Percentiles rank a stretch among this genome's conserved stretches.
These are phyloP conservation scores for Paramecium sonneborni DNA, from an alignment of 73 alveolate genomes.

Conservation along the genomic window DNA sequence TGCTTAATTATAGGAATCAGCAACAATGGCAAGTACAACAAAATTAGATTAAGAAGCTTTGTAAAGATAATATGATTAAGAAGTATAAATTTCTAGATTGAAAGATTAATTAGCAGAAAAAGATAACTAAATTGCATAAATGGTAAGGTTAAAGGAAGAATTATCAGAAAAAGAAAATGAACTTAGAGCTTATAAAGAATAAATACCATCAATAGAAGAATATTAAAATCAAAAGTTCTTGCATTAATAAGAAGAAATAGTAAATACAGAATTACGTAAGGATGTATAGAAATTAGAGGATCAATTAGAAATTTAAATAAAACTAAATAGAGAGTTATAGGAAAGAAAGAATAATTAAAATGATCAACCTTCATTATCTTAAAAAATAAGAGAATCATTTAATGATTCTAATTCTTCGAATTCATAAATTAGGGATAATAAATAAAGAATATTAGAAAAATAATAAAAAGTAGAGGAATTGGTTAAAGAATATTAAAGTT, in stretches of 20 bases:
- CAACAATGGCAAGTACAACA: conserved; percentile 7
- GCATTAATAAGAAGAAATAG: not conserved
- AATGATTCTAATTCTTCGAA: not conserved
- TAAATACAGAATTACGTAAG: not conserved
- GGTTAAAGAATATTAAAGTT: not conserved
- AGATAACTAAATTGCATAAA: not conserved
- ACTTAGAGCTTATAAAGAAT: not conserved
- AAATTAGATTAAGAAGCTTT: not conserved
- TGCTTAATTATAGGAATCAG: not conserved
- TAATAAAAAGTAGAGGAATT: not conserved
- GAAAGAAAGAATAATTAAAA: not conserved
- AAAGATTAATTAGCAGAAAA: not conserved
- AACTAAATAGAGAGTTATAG: not conserved
- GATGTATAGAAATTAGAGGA: not conserved
- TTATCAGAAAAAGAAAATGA: not conserved
- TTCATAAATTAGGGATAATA: not conserved
- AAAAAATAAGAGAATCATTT: not conserved
- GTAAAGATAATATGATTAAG: not conserved
- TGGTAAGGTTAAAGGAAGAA: not conserved
- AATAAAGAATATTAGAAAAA: not conserved
- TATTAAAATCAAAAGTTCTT: not conserved
- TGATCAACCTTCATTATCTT: not conserved
- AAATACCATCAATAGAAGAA: not conserved
- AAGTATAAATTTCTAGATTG: not conserved
- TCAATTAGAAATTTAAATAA: not conserved